These are phyloP conservation scores for Teunomyces barrocoloradensis DNA, from an alignment of 805 yeast genomes.

Conservation along the genomic window DNA sequence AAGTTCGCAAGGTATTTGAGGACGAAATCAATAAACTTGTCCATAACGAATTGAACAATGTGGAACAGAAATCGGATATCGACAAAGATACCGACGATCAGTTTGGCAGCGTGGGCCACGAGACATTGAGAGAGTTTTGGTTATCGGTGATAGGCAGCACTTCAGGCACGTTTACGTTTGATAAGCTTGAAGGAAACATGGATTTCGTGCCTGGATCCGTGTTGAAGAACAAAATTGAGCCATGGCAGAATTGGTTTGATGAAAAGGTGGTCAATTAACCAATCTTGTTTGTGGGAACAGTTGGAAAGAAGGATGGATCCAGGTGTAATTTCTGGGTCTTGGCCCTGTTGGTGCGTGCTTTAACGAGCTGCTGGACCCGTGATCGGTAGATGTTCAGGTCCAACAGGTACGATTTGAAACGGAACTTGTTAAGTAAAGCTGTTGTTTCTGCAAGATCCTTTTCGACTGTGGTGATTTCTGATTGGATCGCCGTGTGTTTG, in stretches of 20 bases:
- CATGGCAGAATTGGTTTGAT: constrained; percentile 79
- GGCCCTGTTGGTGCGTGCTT: constrained; percentile 24
- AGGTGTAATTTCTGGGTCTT: constrained; percentile 10
- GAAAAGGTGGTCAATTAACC: constrained; percentile 56
- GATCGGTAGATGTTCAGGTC: constrained; percentile 41
- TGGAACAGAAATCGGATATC: constrained; percentile 34
- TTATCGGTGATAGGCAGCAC: constrained; percentile 33
- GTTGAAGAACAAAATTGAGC: constrained; percentile 47
- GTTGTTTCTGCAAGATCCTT: neutral
- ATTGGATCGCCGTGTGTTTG: constrained; percentile 15
- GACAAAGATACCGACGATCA: constrained; percentile 36
- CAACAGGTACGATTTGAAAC: constrained; percentile 39
- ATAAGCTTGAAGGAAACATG: constrained; percentile 67
- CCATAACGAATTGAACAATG: constrained; percentile 37
- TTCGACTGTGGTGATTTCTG: neutral
- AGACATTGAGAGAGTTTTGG: constrained; percentile 48
- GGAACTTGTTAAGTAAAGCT: constrained; percentile 21
- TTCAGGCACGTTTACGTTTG: constrained; percentile 55
- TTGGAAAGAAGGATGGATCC: constrained; percentile 12
- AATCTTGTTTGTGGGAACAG: constrained; percentile 11
- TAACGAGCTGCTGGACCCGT: constrained; percentile 36
- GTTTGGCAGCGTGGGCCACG: constrained; percentile 23
- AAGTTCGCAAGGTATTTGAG: constrained; percentile 60
- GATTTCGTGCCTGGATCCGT: constrained; percentile 75
- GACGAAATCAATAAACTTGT: constrained; percentile 58